These are phyloP conservation scores for Dictyostelium firmibasis DNA, from an alignment of 78 protist species.

Conservation along the genomic window DNA sequence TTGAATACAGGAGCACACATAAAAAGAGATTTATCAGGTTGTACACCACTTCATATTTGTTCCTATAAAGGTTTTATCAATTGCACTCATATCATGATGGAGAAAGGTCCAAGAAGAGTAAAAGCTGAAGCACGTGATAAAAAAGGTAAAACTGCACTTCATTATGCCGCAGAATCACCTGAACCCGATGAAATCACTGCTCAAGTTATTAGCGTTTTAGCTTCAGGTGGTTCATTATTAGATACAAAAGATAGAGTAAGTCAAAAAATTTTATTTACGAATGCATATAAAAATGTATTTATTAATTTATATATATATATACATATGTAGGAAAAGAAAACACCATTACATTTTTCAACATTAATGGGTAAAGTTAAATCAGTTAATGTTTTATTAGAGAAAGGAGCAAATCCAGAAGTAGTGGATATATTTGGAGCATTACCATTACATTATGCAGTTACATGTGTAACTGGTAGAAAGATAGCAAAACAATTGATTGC, in stretches of 20 bases:
- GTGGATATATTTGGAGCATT: slow-evolving; percentile 58
- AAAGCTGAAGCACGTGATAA: slow-evolving; percentile 80
- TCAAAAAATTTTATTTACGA: neutral
- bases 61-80: slow-evolving; percentile 11
- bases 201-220: slow-evolving; percentile 10
- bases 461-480: slow-evolving; percentile 28
- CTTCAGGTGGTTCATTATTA: slow-evolving; percentile 49
- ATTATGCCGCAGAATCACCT: slow-evolving; percentile 49
- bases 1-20: slow-evolving; percentile 66
- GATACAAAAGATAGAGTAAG: slow-evolving; percentile 61
- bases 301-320: no score
- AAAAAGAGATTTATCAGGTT: slow-evolving; percentile 42
- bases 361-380: slow-evolving; percentile 67
- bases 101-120: slow-evolving; percentile 66
- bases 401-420: slow-evolving; percentile 57
- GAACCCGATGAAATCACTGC: slow-evolving; percentile 41
- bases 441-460: slow-evolving; percentile 61
- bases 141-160: slow-evolving; percentile 71
- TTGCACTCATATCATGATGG: slow-evolving; percentile 36
- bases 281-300: no score
- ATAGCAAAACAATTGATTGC: slow-evolving; percentile 42
- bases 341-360: slow-evolving; percentile 64
- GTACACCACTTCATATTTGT: slow-evolving; percentile 68
- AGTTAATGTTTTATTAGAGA: slow-evolving; percentile 31
- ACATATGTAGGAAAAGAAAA: slow-evolving; percentile 59